Percentiles rank a stretch among this genome's conserved stretches.
Evolutionary conservation across 192 early-diverging fungal species (phyloP).

Genomic region (Backusella liffmaniae): DNA sequence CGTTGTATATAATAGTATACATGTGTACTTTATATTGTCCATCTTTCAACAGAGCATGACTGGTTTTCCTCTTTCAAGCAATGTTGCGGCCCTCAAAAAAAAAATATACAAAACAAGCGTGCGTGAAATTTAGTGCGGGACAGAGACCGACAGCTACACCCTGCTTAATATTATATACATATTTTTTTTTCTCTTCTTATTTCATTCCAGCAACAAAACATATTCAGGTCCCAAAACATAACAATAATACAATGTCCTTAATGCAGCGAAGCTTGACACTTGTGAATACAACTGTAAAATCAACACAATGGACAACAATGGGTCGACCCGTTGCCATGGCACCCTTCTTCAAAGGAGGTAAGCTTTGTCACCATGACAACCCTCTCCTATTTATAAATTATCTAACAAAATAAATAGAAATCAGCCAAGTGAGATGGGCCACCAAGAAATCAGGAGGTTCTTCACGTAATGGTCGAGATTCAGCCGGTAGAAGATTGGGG

Average conservation of each 20-base stretch:
- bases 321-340: not conserved
- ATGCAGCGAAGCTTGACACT: not conserved
- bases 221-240: not conserved
- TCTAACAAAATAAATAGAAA: constrained; percentile 4
- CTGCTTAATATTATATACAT: not conserved
- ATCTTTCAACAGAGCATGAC: no score
- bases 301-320: not conserved
- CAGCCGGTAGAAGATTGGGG: constrained; percentile 73
- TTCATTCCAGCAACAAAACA: not conserved
- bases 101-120: no score
- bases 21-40: not conserved
- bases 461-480: constrained; percentile 76
- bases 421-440: constrained; percentile 66
- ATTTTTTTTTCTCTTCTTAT: not conserved
- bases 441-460: constrained; percentile 77
- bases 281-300: constrained; percentile 4
- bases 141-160: not conserved
- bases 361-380: not conserved
- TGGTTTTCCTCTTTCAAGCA: no score
- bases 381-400: not conserved
- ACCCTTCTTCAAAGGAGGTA: not conserved
- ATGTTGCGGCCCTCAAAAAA: no score
- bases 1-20: not conserved
- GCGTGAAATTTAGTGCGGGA: no score
- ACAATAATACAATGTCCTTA: not conserved